phyloP scores from a whole-genome alignment of 768 basidiomycete species.

The Aureoboletus auriporus region DNA sequence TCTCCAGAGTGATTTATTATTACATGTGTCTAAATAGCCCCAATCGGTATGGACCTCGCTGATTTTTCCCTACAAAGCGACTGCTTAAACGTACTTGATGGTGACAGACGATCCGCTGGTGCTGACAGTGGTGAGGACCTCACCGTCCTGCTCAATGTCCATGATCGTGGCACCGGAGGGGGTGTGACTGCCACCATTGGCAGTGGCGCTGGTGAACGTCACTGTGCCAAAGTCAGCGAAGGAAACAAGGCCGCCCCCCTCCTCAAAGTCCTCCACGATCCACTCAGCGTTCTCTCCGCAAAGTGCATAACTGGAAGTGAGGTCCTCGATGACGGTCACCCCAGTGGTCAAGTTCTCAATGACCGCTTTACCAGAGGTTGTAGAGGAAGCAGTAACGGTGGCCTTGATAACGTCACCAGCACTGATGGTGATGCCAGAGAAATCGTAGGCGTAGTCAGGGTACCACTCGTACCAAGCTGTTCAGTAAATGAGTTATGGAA shows the following conservation, averaged over 20 bases:
- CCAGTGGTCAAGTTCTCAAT: constrained; percentile 19
- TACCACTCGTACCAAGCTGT: constrained; percentile 24
- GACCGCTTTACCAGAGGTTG: constrained; percentile 14
- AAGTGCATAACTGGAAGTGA: constrained; percentile 14
- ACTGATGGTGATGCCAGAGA: constrained; percentile 12
- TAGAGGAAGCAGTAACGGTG: constrained; percentile 14
- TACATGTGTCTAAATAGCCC: too few species aligned
- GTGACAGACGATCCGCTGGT: background rate
- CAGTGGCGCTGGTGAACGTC: constrained; percentile 10
- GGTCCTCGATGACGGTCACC: background rate
- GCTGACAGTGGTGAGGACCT: constrained; percentile 11
- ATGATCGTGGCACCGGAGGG: constrained; percentile 8
- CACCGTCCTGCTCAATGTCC: constrained; percentile 7
- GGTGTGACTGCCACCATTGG: constrained; percentile 4
- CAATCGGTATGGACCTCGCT: background rate
- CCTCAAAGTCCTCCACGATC: constrained; percentile 21
- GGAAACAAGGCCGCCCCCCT: background rate
- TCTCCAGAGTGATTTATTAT: too few species aligned
- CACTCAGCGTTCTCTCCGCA: constrained; percentile 19
- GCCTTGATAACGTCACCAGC: constrained; percentile 15
- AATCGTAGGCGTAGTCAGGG: constrained; percentile 12
- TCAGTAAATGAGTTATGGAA: background rate
- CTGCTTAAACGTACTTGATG: constrained; percentile 6
- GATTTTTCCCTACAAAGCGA: background rate
- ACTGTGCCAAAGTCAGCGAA: constrained; percentile 21